phyloP scores from a whole-genome alignment of 78 protist species.

The Tieghemostelium lacteum region DNA sequence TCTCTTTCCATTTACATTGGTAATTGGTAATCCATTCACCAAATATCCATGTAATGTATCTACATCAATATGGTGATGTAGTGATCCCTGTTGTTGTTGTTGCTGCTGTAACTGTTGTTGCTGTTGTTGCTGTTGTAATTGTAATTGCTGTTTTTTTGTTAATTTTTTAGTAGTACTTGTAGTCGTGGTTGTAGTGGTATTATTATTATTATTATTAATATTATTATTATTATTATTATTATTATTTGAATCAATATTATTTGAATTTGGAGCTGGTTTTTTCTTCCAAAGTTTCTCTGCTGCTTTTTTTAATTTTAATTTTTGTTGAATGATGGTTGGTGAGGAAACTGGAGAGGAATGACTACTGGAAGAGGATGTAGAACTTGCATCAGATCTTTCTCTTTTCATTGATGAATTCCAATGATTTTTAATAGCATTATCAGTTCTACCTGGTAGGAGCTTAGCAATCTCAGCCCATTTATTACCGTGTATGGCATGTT shows the following conservation, averaged over 20 bases:
- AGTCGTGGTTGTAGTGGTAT: background rate
- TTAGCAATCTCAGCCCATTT: constrained; percentile 94
- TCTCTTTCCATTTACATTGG: background rate
- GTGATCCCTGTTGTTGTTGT: constrained; percentile 2
- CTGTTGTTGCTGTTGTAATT: background rate
- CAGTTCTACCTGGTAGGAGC: constrained; percentile 92
- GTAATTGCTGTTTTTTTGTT: background rate
- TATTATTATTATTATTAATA: background rate
- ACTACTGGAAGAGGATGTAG: background rate
- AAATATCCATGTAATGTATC: background rate
- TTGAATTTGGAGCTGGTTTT: too few relatives aligned
- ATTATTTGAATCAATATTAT: background rate
- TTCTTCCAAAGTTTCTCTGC: too few relatives aligned
- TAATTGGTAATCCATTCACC: background rate
- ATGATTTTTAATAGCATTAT: constrained; percentile 95
- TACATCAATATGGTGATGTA: too few relatives aligned
- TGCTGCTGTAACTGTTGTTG: constrained; percentile 11
- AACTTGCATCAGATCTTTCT: background rate
- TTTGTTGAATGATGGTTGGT: background rate
- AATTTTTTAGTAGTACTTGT: background rate
- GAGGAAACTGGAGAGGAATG: background rate
- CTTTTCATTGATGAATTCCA: constrained; percentile 94
- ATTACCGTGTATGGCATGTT: constrained; percentile 87
- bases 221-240: constrained; percentile 19
- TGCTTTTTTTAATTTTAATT: too few relatives aligned